phyloP scores from a whole-genome alignment of 495 filamentous ascomycete species.

The Mytilinidion resinicola region DNA sequence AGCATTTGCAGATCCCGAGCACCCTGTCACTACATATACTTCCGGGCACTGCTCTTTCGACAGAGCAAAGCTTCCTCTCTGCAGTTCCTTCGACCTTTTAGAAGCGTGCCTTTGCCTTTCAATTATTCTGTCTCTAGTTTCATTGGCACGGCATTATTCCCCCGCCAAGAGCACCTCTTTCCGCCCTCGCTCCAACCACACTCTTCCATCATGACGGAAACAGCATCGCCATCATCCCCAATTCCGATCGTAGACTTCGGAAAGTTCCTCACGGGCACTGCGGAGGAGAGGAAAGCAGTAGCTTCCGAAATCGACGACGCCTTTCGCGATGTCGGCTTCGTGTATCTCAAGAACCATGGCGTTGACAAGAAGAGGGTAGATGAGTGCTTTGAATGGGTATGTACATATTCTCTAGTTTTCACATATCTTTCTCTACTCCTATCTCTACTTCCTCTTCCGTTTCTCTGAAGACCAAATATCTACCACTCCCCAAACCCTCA shows the following conservation, averaged over 20 bases:
- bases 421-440: neutral
- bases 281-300: constrained; percentile 8
- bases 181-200: neutral
- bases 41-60: no score
- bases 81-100: no score
- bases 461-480: neutral
- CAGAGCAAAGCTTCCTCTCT: no score
- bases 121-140: neutral
- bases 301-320: constrained; percentile 20
- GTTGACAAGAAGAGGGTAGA: constrained; percentile 16
- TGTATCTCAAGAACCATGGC: constrained; percentile 27
- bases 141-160: neutral
- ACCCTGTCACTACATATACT: no score
- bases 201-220: neutral
- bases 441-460: neutral
- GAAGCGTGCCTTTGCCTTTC: no score
- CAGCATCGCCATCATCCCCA: constrained; percentile 1
- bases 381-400: constrained; percentile 27
- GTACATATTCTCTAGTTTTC: no score
- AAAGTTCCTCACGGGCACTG: constrained; percentile 13
- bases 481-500: neutral
- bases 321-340: constrained; percentile 27
- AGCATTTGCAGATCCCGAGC: no score
- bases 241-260: constrained; percentile 29
- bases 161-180: neutral